These are phyloP conservation scores for Phytophthora fragariae DNA, from an alignment of 352 stramenopile species.

Conservation along the genomic window DNA sequence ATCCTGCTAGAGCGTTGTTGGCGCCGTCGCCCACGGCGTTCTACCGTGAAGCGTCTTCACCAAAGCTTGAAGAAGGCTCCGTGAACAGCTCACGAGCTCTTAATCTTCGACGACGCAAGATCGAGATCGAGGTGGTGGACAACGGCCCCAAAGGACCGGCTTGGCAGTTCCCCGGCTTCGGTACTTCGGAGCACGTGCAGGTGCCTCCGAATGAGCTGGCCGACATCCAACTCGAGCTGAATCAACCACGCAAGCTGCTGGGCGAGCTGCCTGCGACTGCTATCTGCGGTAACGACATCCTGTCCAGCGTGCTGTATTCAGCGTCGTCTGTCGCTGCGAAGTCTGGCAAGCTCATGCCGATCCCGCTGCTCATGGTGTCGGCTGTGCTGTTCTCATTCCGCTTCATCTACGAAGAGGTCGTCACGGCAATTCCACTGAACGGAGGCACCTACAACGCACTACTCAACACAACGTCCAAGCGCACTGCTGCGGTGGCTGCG, in stretches of 20 bases:
- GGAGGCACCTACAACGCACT: conserved; percentile 89
- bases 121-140: conserved; percentile 52
- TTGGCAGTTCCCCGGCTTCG: conserved; percentile 53
- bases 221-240: conserved; percentile 40
- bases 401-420: conserved; percentile 86
- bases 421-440: conserved; percentile 86
- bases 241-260: conserved; percentile 42
- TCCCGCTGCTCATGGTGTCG: conserved; percentile 78
- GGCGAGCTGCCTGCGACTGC: conserved; percentile 77
- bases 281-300: conserved; percentile 93
- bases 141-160: conserved; percentile 27
- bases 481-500: conserved; percentile 75
- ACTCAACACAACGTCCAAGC: conserved; percentile 87
- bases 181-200: conserved; percentile 43
- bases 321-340: conserved; percentile 47
- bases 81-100: conserved; percentile 21
- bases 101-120: conserved; percentile 47
- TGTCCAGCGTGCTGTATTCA: conserved; percentile 84
- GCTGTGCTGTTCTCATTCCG: conserved; percentile 54
- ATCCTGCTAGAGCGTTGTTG: conserved; percentile 6
- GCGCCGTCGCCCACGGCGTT: neutral
- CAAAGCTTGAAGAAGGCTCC: conserved; percentile 10
- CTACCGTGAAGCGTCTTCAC: conserved; percentile 11
- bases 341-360: conserved; percentile 77
- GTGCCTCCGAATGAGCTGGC: conserved; percentile 37